Base-by-base conservation (phyloP, 1,284 basidiomycete species). In the Apiotrichum mycotoxinovorans region DNA sequence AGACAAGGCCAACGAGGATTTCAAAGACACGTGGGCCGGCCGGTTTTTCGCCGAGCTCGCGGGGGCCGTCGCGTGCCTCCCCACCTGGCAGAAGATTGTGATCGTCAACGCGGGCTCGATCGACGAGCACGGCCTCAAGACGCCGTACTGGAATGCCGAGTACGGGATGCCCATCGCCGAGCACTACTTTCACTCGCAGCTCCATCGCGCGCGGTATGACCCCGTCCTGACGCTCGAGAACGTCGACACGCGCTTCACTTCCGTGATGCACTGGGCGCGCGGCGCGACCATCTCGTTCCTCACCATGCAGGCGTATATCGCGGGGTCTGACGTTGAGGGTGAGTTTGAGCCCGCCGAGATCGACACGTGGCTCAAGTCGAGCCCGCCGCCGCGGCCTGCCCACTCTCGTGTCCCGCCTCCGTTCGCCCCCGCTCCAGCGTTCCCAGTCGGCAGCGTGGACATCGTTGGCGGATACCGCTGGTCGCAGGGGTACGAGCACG, bases 41-140 rank as follows among this genome's bases (percentile, higher is more conserved):
- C 56, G 45, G 17, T 35, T 57, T 22, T 50, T 57, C 14, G 25
- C 17, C 17, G 56, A 57, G 46, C 51, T 57, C 17, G 56, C 51
- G 10, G n/a, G 38, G 20, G 30, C 27, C 22, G 23, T 53, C 11
- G 45, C 40, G 2, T 38, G 45, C 15, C 34, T 49, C 1, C 34
- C 43, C n/a, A 18, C 23, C 10, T 25, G 33, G 25, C 38, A 25
- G 37, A 12, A 7, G 10, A 9, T 57, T 12, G 42, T 20, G 5
- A 17, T 57, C 34, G 56, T 57, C 22, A 57, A 57, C 40, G 42
- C 51, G 3, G 56, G 51, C 17, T 15, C 33, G 0, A 33, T 57
- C 35, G 40, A 49, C 40, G 3, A 25, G 22, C 20, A 27, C 12
- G 33, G 22, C 1, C 4, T 27, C 0, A 33, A 33, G 5, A 22